Percentiles rank a stretch among this genome's conserved stretches.
phyloP scores from a whole-genome alignment of 2,329 filamentous ascomycete genomes.

The Ceratocystis destructans region DNA sequence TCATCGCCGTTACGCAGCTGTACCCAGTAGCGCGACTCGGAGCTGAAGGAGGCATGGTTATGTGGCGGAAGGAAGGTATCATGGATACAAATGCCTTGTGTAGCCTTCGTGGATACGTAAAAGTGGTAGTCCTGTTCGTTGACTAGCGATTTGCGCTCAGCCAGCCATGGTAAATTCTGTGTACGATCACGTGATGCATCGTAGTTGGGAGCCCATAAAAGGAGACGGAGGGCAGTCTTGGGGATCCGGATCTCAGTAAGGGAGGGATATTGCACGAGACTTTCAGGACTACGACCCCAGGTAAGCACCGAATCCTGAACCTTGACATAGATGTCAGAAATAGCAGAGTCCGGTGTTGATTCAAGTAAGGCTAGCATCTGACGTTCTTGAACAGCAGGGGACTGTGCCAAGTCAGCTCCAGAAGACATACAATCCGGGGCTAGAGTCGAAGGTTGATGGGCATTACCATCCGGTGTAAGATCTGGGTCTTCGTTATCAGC shows the following conservation, averaged over 20 bases:
- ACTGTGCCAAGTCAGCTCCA: neutral
- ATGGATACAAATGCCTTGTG: conserved; percentile 64
- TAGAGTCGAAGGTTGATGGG: neutral
- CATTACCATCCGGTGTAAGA: neutral
- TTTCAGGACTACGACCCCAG: conserved; percentile 61
- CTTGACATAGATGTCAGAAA: conserved; percentile 47
- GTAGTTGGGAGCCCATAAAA: conserved; percentile 57
- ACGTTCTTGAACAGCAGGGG: neutral
- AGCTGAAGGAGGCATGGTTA: conserved; percentile 39
- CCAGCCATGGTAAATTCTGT: conserved; percentile 33
- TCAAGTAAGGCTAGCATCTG: conserved; percentile 32
- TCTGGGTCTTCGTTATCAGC: neutral
- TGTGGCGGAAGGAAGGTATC: conserved; percentile 47
- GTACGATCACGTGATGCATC: conserved; percentile 42
- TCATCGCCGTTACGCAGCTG: conserved; percentile 64
- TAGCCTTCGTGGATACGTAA: conserved; percentile 67
- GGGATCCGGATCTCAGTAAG: conserved; percentile 57
- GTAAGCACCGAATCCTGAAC: conserved; percentile 55
- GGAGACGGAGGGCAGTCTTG: conserved; percentile 65
- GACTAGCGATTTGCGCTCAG: conserved; percentile 22
- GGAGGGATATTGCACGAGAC: conserved; percentile 53
- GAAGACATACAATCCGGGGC: neutral
- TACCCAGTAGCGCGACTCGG: conserved; percentile 48
- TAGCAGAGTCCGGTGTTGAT: conserved; percentile 50
- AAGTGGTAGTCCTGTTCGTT: conserved; percentile 49